Evolutionary conservation across 345 rosid genomes (phyloP), one percentile per base, ranked within the genome.

Genomic region (Boechera stricta): DNA sequence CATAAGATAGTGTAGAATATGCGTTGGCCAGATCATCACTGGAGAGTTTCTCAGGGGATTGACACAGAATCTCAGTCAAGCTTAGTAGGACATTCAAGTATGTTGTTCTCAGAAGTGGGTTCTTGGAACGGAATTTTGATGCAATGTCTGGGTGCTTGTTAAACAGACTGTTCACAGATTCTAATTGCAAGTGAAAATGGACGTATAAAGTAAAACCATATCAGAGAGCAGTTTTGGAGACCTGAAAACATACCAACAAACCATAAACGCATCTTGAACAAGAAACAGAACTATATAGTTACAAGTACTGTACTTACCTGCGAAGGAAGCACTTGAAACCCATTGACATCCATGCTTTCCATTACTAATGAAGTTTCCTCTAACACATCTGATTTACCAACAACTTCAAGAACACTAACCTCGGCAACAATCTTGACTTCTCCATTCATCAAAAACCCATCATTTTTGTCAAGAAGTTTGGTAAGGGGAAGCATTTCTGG

Each of bases 271-370:
- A 16, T 16, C 16, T 16, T 16, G 16, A 16, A 16, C 16, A 16
- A 16, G 16, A 16, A 16, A 16, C 16, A 16, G 16, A 16, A 16
- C 16, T 16, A 16, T 16, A 16, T 16, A 16, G 16, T 16, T 16
- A 16, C 16, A 16, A 16, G 16, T 16, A 16, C 16, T 16, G 16
- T 16, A 16, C 2, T 11, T 38, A 61, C 65, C 47, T 38, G 49
- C 5, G 66, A 61, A 39, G 35, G 35, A 62, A 41, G 33, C 6
- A 39, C 51, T 24, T 62, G 67, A 62, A 62, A 62, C 7, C 67
- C 51, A 12, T 62, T 24, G 18, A 41, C 18, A 12, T 62, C 1
- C 0, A 24, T 7, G 21, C 12, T 62, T 62, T 62, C 35, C 0
- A 3, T 62, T 0, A 62, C 51, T 24, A 62, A 41, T 62, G 1